A percentile compares a stretch with the other conserved stretches of the same genome.
These are phyloP conservation scores for Cutaneotrichosporon spelunceum DNA, from an alignment of 1,284 basidiomycete species.

Conservation along the genomic window DNA sequence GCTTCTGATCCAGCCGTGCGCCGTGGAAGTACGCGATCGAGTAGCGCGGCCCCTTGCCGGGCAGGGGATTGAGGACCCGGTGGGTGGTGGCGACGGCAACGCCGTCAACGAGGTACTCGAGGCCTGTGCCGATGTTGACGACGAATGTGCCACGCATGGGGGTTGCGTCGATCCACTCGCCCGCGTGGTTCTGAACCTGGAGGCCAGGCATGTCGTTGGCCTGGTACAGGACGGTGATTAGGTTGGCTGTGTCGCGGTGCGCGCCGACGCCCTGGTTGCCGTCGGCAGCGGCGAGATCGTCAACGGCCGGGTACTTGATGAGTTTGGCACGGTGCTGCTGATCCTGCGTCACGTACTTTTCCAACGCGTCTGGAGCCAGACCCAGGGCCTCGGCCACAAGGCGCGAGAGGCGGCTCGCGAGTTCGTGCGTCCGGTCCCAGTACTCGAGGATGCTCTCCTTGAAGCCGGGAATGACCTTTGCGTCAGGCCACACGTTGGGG, in stretches of 20 bases:
- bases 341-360: conserved; percentile 12
- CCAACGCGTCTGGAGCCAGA: conserved; percentile 11
- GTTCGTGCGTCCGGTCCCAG: conserved; percentile 10
- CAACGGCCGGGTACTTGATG: conserved; percentile 25
- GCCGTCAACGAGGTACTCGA: conserved; percentile 86
- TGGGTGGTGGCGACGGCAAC: conserved; percentile 81
- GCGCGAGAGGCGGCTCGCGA: conserved; percentile 17
- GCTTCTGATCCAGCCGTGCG: conserved; percentile 19
- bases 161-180: conserved; percentile 64
- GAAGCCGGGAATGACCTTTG: conserved; percentile 16
- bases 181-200: conserved; percentile 66
- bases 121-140: conserved; percentile 78
- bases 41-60: conserved; percentile 65
- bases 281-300: conserved; percentile 16
- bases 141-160: conserved; percentile 64
- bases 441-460: conserved; percentile 11
- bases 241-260: conserved; percentile 24
- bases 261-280: conserved; percentile 25
- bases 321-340: conserved; percentile 28
- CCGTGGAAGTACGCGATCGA: conserved; percentile 65
- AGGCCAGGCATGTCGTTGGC: conserved; percentile 54
- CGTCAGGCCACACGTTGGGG: conserved; percentile 19
- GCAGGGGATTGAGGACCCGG: conserved; percentile 65
- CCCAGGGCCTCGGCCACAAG: conserved; percentile 21
- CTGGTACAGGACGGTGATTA: conserved; percentile 69